A percentile compares a stretch with the other conserved stretches of the same genome.
Conservation (phyloP, 192 early-diverging fungal genomes). For the Podila clonocystis region DNA sequence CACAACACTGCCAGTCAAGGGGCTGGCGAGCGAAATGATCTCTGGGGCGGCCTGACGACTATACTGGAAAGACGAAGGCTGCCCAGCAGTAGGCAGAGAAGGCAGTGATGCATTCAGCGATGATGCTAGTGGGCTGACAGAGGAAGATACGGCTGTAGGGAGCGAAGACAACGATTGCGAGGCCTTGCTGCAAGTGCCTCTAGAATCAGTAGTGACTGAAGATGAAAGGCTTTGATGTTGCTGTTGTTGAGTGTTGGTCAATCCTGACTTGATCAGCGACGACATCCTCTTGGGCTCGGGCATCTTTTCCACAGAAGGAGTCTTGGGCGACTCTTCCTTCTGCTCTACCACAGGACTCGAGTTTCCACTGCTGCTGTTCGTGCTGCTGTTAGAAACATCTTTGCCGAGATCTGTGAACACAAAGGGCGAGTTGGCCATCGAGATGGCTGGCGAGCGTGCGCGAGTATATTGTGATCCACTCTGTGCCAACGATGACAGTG, state of each 20-base stretch:
- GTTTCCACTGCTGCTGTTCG: neutral
- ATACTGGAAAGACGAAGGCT: neutral
- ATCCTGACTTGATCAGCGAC: neutral
- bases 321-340: neutral
- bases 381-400: too few relatives aligned
- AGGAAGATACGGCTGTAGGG: neutral
- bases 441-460: slow-evolving; percentile 28
- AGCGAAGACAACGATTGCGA: neutral
- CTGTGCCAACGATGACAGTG: slow-evolving; percentile 1
- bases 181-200: too few relatives aligned
- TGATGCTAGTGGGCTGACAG: neutral
- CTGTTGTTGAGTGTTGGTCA: neutral
- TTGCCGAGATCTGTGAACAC: slow-evolving; percentile 10
- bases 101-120: neutral
- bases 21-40: slow-evolving; percentile 20
- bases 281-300: neutral
- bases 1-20: slow-evolving; percentile 22
- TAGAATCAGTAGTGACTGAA: slow-evolving; percentile 1
- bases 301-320: neutral
- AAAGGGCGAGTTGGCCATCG: slow-evolving; percentile 21
- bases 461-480: neutral
- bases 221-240: neutral
- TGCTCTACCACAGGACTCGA: neutral
- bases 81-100: neutral
- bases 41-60: slow-evolving; percentile 21